A percentile compares a stretch with the other conserved stretches of the same genome.
Evolutionary conservation across 2,329 filamentous ascomycete genomes (phyloP).

Genomic region (Calonectria pteridis): DNA sequence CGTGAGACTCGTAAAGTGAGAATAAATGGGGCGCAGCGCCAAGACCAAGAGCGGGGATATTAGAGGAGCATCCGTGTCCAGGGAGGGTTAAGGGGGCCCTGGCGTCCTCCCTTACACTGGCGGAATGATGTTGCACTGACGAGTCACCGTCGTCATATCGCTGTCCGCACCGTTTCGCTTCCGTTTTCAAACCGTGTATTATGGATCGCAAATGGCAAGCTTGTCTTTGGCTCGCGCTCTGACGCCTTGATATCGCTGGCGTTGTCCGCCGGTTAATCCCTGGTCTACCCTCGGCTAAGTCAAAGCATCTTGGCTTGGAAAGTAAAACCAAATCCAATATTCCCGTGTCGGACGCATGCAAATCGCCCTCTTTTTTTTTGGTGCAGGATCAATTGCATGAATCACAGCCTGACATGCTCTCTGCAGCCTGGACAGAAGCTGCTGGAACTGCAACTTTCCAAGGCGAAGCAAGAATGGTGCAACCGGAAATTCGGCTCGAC

Average conservation of each 20-base stretch:
- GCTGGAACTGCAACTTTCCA: slow-evolving; percentile 12
- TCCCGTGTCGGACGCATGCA: not conserved
- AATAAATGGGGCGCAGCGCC: slow-evolving; percentile 9
- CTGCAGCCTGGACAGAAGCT: slow-evolving; percentile 7
- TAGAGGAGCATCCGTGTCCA: slow-evolving; percentile 10
- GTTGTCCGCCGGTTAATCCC: slow-evolving; percentile 44
- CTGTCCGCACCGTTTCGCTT: slow-evolving; percentile 4
- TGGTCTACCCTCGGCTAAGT: slow-evolving; percentile 47
- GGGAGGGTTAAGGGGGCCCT: slow-evolving; percentile 13
- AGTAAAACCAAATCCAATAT: not conserved
- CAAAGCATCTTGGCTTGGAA: slow-evolving; percentile 32
- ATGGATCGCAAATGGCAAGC: not conserved
- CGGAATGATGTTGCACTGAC: slow-evolving; percentile 17
- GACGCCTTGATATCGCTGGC: not conserved
- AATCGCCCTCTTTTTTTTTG: not conserved
- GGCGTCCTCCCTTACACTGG: slow-evolving; percentile 7
- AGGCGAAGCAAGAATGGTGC: slow-evolving; percentile 19
- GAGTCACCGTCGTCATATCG: slow-evolving; percentile 17
- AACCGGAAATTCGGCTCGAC: slow-evolving; percentile 10
- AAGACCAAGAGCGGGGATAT: slow-evolving; percentile 8
- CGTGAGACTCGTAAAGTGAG: slow-evolving; percentile 50
- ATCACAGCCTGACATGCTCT: not conserved
- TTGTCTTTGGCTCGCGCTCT: slow-evolving; percentile 2
- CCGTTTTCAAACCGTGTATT: slow-evolving; percentile 17
- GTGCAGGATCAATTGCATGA: not conserved